Evolutionary conservation across 192 early-diverging fungal species (phyloP), one percentile per base, ranked within the genome.

Genomic region (Kickxella alabastrina): DNA sequence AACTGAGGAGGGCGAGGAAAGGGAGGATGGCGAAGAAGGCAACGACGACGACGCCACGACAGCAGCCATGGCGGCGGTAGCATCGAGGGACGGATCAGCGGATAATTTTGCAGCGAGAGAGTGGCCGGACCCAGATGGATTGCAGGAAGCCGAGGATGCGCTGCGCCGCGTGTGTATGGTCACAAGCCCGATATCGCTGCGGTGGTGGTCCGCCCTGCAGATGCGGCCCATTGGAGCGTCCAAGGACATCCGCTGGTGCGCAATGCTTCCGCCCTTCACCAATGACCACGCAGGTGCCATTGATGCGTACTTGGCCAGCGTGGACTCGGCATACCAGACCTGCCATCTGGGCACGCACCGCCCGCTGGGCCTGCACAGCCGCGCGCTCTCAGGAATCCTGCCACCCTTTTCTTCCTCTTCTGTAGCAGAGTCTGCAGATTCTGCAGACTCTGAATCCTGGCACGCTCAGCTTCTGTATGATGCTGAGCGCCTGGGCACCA

Each of bases 171-270:
- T 57, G 17, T 75, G 71, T 43, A 32, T 75, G 37, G 48, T 48
- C 13, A 44, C 71, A 3, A 57, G 27, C 26, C 39, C 71, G 1
- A 22, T 50, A 9, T 49, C 71, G 17, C 56, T 75, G 54, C 71
- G 71, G 29, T 75, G 71, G 71, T 75, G 71, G 71, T 13, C 59
- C 26, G 64, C 62, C 47, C 43, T 75, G 64, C 71, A 75, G 12
- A 75, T 75, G 64, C 64, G 71, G 10, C 71, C 71, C 12, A 39
- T 75, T 10, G 71, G 71, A 28, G 59, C 64, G 4, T 59, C 71
- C 8, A 75, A 75, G 52, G 64, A 75, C 40, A 52, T 75, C 15
- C 64, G 59, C 14, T 75, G 71, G 71, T 45, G 47, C 9, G 48
- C 59, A 4, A 59, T 75, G 43, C 44, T 63, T 25, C 71, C 71